Conservation (phyloP, 164 flowering plant genomes). For the Macadamia tetraphylla region DNA sequence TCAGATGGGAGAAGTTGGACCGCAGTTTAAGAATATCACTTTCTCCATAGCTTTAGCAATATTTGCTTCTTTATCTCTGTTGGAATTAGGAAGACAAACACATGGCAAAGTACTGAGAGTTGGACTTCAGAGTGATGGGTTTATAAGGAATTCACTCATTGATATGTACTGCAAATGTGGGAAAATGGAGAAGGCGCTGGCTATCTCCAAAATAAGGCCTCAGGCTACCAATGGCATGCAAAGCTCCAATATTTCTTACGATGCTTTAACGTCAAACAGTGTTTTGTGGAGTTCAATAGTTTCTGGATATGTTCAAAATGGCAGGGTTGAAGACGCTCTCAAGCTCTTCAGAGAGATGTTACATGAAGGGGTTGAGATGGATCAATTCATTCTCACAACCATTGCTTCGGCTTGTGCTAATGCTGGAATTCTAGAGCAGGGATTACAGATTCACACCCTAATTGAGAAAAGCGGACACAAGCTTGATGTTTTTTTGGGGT, state of each 20-base stretch:
- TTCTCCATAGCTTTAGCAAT: slow-evolving; percentile 46
- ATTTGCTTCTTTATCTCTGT: slow-evolving; percentile 33
- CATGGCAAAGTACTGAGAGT: slow-evolving; percentile 21
- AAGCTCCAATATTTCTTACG: neutral
- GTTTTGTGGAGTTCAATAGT: slow-evolving; percentile 58
- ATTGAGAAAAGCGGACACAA: slow-evolving; percentile 43
- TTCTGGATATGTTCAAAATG: slow-evolving; percentile 53
- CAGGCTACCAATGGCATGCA: slow-evolving; percentile 8
- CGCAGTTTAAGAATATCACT: slow-evolving; percentile 29
- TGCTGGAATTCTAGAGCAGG: slow-evolving; percentile 44
- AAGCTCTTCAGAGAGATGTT: slow-evolving; percentile 40
- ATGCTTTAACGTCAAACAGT: slow-evolving; percentile 5
- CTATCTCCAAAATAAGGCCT: slow-evolving; percentile 29
- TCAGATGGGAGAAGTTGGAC: slow-evolving; percentile 36
- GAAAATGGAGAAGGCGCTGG: slow-evolving; percentile 25
- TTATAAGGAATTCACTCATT: slow-evolving; percentile 28
- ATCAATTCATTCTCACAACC: slow-evolving; percentile 48
- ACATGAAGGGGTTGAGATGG: slow-evolving; percentile 25
- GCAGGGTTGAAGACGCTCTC: slow-evolving; percentile 48
- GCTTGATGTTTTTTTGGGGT: slow-evolving; percentile 36
- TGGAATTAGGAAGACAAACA: slow-evolving; percentile 44
- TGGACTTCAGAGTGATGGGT: slow-evolving; percentile 22
- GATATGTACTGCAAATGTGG: slow-evolving; percentile 45
- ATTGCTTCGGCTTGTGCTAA: slow-evolving; percentile 50
- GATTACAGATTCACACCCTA: slow-evolving; percentile 45